Percentiles rank a stretch among this genome's conserved stretches.
phyloP scores from a whole-genome alignment of 2,329 filamentous ascomycete species.

The Ceratocystis papillata region DNA sequence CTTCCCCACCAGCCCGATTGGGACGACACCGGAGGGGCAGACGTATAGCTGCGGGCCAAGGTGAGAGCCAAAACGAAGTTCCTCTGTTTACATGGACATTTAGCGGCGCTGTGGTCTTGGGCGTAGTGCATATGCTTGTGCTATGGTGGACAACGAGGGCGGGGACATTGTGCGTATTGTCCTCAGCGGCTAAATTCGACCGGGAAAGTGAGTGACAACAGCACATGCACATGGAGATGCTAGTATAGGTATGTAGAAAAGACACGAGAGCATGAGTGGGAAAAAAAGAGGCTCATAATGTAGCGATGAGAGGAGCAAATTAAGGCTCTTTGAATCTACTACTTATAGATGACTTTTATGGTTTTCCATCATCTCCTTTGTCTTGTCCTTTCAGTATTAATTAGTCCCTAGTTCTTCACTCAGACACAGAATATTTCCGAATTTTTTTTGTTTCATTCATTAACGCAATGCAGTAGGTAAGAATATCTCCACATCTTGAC shows the following conservation, averaged over 20 bases:
- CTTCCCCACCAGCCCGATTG: no score
- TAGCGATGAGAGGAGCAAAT: no score
- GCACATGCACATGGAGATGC: not conserved
- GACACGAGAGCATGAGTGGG: no score
- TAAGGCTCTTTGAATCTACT: no score
- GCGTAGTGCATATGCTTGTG: constrained; percentile 7
- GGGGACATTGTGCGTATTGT: constrained; percentile 5
- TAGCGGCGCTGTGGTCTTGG: constrained; percentile 3
- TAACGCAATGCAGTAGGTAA: constrained; percentile 10
- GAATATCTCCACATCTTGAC: constrained; percentile 7
- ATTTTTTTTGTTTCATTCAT: constrained; percentile 17
- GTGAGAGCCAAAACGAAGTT: not conserved
- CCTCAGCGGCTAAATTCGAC: not conserved
- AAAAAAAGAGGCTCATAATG: no score
- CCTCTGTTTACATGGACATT: constrained; percentile 5
- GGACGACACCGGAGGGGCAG: not conserved
- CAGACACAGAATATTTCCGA: not conserved
- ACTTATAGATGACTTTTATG: no score
- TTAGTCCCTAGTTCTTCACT: no score
- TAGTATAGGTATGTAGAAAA: no score
- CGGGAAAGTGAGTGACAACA: not conserved
- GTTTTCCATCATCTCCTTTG: no score
- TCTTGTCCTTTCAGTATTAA: no score
- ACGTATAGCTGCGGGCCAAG: not conserved
- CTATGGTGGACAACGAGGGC: constrained; percentile 12